These are phyloP conservation scores for Punica granatum DNA, from an alignment of 345 rosid species.

Conservation along the genomic window DNA sequence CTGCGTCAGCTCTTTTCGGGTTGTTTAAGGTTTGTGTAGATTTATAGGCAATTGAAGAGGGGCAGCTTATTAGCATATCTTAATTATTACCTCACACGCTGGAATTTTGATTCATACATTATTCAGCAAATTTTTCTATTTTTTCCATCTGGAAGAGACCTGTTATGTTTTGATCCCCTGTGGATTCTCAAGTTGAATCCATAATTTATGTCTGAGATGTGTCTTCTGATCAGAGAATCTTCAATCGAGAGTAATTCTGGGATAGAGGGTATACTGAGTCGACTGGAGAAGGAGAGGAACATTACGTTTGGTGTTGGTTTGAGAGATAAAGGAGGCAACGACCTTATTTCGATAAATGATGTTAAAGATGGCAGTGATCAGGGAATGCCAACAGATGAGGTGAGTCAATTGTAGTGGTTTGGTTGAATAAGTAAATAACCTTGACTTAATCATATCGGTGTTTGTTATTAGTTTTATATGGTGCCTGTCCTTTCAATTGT, in stretches of 20 bases:
- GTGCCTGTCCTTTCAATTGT: not conserved
- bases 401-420: constrained; percentile 22
- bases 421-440: constrained; percentile 2
- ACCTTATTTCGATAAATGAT: constrained; percentile 16
- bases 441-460: no score
- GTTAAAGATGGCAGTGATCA: constrained; percentile 25
- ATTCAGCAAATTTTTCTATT: not conserved
- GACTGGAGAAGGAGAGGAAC: constrained; percentile 83
- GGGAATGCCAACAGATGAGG: constrained; percentile 34
- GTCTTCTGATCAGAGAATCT: constrained; percentile 38
- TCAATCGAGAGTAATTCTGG: constrained; percentile 43
- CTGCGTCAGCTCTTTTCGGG: not conserved
- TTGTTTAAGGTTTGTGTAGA: not conserved
- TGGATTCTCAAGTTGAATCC: not conserved
- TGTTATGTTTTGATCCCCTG: not conserved
- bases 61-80: not conserved
- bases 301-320: constrained; percentile 48
- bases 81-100: not conserved
- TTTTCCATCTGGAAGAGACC: not conserved
- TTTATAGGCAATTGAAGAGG: not conserved
- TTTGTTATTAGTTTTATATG: no score
- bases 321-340: constrained; percentile 31
- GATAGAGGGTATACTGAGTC: constrained; percentile 70
- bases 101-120: not conserved
- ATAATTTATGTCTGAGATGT: constrained; percentile 2